Conservation (phyloP, 106 monocot genomes). For the Iris macrosiphon region DNA sequence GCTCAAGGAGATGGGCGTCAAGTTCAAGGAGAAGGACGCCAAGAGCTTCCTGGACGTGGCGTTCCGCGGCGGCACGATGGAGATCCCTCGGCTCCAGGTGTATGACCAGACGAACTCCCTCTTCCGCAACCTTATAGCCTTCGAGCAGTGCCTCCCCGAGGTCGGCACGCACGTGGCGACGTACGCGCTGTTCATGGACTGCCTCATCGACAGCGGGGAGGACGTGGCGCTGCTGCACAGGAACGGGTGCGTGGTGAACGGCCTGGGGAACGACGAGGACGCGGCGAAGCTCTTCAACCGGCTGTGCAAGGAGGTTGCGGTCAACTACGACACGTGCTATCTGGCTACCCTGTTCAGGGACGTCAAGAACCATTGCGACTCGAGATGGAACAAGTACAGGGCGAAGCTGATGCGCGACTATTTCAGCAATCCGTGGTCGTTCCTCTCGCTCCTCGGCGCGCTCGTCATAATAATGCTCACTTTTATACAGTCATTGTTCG, state of each 20-base stretch:
- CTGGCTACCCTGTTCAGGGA: too few species aligned
- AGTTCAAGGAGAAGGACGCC: too few species aligned
- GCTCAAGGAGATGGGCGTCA: too few species aligned
- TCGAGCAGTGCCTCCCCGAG: too few species aligned
- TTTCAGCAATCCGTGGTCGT: slow-evolving; percentile 33
- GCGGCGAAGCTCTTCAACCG: slow-evolving; percentile 16
- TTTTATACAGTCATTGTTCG: neutral
- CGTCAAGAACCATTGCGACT: slow-evolving; percentile 42
- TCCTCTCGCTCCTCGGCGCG: neutral
- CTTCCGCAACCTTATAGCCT: too few species aligned
- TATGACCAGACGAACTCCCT: too few species aligned
- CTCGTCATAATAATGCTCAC: neutral
- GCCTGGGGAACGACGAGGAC: slow-evolving; percentile 11
- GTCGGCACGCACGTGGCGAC: too few species aligned
- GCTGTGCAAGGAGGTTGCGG: too few species aligned
- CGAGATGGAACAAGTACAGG: slow-evolving; percentile 31
- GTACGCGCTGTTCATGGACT: slow-evolving; percentile 26
- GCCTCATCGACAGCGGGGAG: slow-evolving; percentile 8
- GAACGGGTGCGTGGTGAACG: slow-evolving; percentile 14
- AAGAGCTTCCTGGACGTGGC: too few species aligned
- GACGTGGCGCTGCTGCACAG: slow-evolving; percentile 21
- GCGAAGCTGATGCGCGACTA: slow-evolving; percentile 45
- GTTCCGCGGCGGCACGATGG: too few species aligned
- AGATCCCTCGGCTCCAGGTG: too few species aligned
- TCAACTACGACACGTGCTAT: too few species aligned